phyloP scores from a whole-genome alignment of 1,284 basidiomycete genomes.

The Trichosporon sp. region DNA sequence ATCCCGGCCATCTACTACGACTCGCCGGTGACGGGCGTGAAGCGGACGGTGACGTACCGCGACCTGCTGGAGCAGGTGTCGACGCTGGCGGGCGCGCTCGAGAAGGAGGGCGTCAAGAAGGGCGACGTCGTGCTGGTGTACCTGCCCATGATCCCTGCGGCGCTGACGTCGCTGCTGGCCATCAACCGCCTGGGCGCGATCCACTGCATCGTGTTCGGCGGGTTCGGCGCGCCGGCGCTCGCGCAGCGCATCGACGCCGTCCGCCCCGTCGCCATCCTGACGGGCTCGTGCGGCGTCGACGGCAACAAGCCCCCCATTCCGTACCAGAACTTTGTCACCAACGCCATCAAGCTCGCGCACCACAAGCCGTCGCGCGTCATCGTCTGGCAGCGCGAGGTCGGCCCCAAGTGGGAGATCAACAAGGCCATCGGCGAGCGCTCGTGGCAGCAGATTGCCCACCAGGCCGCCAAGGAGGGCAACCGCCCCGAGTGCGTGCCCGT shows the following conservation, averaged over 20 bases:
- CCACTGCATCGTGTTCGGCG: conserved; percentile 95
- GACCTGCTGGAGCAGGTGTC: conserved; percentile 83
- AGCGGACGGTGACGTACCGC: conserved; percentile 60
- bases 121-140: conserved; percentile 69
- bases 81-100: conserved; percentile 82
- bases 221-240: conserved; percentile 90
- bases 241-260: conserved; percentile 87
- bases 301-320: conserved; percentile 26
- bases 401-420: conserved; percentile 14
- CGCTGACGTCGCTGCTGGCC: conserved; percentile 64
- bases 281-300: conserved; percentile 59
- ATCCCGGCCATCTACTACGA: conserved; percentile 23
- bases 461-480: conserved; percentile 15
- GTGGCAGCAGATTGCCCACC: conserved; percentile 15
- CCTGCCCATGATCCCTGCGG: conserved; percentile 57
- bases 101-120: conserved; percentile 79
- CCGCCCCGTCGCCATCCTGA: conserved; percentile 78
- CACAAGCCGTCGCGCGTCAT: conserved; percentile 63
- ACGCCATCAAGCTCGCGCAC: conserved; percentile 12
- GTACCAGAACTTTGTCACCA: conserved; percentile 14
- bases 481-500: conserved; percentile 17
- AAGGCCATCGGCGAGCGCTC: conserved; percentile 11
- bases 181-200: conserved; percentile 91
- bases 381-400: conserved; percentile 66
- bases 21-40: conserved; percentile 20